Percentiles rank a stretch among this genome's conserved stretches.
phyloP scores from a whole-genome alignment of 108 stramenopile genomes.

The Cafeteria roenbergensis region DNA sequence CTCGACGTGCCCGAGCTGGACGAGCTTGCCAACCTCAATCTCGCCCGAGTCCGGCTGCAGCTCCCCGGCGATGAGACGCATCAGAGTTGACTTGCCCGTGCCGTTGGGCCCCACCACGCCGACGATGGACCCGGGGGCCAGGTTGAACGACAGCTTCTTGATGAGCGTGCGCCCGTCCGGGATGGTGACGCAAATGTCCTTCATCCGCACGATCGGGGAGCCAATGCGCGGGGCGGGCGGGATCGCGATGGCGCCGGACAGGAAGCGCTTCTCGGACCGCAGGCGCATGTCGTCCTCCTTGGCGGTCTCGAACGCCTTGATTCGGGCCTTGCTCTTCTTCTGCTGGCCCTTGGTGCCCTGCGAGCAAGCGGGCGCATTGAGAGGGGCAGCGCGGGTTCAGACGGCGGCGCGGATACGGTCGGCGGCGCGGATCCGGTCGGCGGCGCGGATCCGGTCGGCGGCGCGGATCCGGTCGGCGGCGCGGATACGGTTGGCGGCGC shows the following conservation, averaged over 20 bases:
- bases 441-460: no score
- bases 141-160: constrained; percentile 61
- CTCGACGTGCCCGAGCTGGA: constrained; percentile 69
- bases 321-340: constrained; percentile 71
- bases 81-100: constrained; percentile 64
- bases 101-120: constrained; percentile 72
- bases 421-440: no score
- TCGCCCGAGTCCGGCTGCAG: constrained; percentile 60
- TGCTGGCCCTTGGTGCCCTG: constrained; percentile 65
- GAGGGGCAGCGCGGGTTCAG: no score
- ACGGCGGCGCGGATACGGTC: no score
- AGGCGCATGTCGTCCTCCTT: constrained; percentile 45
- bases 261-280: not conserved
- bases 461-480: no score
- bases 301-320: constrained; percentile 70
- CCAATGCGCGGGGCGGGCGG: constrained; percentile 80
- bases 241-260: constrained; percentile 71
- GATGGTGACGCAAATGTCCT: constrained; percentile 29
- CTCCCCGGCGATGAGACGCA: constrained; percentile 72
- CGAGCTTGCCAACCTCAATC: constrained; percentile 68
- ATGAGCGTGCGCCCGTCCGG: constrained; percentile 54
- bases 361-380: no score
- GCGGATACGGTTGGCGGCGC: no score
- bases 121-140: constrained; percentile 75
- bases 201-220: constrained; percentile 63